Percentiles rank a stretch among this genome's conserved stretches.
These are phyloP conservation scores for Lunularia cruciata DNA, from an alignment of 225 moss, liverwort and hornwort genomes.

Conservation along the genomic window DNA sequence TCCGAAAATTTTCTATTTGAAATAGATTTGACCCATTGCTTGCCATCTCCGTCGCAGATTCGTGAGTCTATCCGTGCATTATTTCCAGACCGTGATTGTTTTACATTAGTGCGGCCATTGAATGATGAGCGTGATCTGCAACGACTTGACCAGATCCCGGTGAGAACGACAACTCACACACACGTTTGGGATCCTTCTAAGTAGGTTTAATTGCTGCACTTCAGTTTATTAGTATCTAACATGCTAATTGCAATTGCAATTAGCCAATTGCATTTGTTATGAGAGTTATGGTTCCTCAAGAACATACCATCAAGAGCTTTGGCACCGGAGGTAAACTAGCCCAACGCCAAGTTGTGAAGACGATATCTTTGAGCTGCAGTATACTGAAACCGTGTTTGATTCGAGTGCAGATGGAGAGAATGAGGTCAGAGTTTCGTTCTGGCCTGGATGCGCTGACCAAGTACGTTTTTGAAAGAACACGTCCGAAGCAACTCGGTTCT, in stretches of 20 bases:
- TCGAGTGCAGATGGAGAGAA: slow-evolving; percentile 72
- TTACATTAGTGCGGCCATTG: slow-evolving; percentile 82
- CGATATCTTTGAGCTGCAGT: no score
- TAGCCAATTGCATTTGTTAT: no score
- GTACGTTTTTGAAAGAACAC: slow-evolving; percentile 71
- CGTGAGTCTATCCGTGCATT: slow-evolving; percentile 81
- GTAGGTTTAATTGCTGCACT: no score
- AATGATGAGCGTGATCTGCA: slow-evolving; percentile 88
- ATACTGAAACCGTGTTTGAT: not conserved
- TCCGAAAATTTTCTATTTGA: no score
- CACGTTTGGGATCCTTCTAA: no score
- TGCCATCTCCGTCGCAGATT: slow-evolving; percentile 44
- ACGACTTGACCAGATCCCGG: slow-evolving; percentile 74
- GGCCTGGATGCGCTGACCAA: slow-evolving; percentile 80
- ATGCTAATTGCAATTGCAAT: no score
- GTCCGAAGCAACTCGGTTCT: slow-evolving; percentile 79
- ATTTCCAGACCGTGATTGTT: slow-evolving; percentile 88
- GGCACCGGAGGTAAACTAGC: no score
- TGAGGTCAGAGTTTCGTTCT: slow-evolving; percentile 77
- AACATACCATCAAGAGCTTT: not conserved
- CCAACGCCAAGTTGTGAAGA: no score
- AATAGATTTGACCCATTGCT: not conserved
- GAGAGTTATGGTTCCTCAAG: no score
- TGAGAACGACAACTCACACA: slow-evolving; percentile 36
- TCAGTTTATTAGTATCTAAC: no score